Percentiles rank a stretch among this genome's conserved stretches.
Evolutionary conservation across 257 asterid genomes (phyloP).

Genomic region (Solanum infundibuliforme): DNA sequence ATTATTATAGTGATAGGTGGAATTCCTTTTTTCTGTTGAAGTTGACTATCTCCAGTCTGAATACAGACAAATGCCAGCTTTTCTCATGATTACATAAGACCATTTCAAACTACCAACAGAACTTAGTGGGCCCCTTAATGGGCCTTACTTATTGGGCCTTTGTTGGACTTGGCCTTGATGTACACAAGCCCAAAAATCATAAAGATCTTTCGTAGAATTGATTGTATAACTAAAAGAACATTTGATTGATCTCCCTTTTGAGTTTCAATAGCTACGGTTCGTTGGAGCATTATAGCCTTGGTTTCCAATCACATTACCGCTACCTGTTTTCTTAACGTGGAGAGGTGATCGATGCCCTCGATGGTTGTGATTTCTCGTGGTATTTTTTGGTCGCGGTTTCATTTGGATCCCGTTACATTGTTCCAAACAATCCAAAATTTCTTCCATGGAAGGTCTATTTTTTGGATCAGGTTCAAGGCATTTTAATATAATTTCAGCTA

Average conservation of each 20-base stretch:
- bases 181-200: background rate
- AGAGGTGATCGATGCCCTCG: constrained; percentile 16
- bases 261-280: constrained; percentile 12
- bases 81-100: background rate
- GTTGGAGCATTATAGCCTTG: background rate
- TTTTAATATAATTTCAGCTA: constrained; percentile 27
- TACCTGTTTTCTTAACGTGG: constrained; percentile 8
- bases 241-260: background rate
- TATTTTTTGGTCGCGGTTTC: constrained; percentile 16
- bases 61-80: background rate
- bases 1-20: background rate
- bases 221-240: background rate
- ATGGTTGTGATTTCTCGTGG: background rate
- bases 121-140: background rate
- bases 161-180: background rate
- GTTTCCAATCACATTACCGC: background rate
- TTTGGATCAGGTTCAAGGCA: constrained; percentile 75
- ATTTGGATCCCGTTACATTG: constrained; percentile 14
- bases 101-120: background rate
- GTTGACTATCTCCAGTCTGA: background rate
- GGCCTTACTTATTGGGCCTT: background rate
- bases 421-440: constrained; percentile 31
- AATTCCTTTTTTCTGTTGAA: background rate
- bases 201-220: background rate
- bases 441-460: constrained; percentile 52